These are phyloP conservation scores for Euptelea pleiosperma DNA, from an alignment of 164 flowering plant genomes.

Conservation along the genomic window DNA sequence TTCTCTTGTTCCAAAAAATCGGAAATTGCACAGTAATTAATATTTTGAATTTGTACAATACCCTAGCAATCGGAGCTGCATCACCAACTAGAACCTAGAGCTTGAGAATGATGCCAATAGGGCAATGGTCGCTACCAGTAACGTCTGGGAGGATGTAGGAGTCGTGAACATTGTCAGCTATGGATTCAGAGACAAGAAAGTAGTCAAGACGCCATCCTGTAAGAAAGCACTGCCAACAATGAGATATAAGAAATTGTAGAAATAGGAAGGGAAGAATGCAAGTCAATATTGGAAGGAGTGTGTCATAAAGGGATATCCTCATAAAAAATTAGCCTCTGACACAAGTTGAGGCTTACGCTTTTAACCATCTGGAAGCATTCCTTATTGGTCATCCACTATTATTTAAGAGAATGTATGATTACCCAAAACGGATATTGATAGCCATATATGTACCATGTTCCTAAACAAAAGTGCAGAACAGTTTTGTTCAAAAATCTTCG, in stretches of 20 bases:
- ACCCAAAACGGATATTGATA: too few relatives aligned
- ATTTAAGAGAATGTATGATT: too few relatives aligned
- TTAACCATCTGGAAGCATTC: too few relatives aligned
- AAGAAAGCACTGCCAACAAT: constrained; percentile 13
- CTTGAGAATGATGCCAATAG: constrained; percentile 80
- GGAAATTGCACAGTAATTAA: not conserved
- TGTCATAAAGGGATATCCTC: too few relatives aligned
- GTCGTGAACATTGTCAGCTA: constrained; percentile 80
- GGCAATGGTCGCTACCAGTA: constrained; percentile 88
- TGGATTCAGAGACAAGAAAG: constrained; percentile 80
- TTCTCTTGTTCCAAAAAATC: not conserved
- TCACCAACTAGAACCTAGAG: constrained; percentile 29
- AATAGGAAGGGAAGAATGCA: not conserved
- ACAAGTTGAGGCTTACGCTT: too few relatives aligned
- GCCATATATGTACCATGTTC: too few relatives aligned
- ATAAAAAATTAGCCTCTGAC: too few relatives aligned
- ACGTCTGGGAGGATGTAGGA: constrained; percentile 90
- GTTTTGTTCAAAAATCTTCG: too few relatives aligned
- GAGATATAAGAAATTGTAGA: not conserved
- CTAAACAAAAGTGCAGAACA: too few relatives aligned
- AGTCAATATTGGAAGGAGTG: too few relatives aligned
- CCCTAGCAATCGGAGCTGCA: not conserved
- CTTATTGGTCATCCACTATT: too few relatives aligned
- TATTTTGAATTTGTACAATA: not conserved
- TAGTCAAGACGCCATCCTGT: constrained; percentile 99